Evolutionary conservation across 1,284 basidiomycete genomes (phyloP), one percentile per base, ranked within the genome.

Genomic region (Rhodotorula sp.): DNA sequence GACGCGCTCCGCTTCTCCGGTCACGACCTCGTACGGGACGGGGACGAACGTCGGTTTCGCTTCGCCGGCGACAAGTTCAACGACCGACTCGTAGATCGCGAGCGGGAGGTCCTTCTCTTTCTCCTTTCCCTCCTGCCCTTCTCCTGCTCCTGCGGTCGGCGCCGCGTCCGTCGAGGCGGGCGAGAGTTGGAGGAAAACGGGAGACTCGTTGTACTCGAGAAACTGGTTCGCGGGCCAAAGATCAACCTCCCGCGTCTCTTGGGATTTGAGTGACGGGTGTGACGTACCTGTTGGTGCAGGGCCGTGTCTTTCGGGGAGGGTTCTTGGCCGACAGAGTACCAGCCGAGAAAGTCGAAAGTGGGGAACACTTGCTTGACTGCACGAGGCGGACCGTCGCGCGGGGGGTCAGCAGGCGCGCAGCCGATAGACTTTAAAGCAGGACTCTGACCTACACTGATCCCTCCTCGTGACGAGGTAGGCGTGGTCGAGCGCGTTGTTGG

Each of bases 301-400:
- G 86, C 84, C 63, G 93, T 87, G 79, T 98, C 93, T 34, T 84
- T 84, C 14, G 86, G 78, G 2, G 88, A 89, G 0, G 93, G 93
- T 20, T 85, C 83, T 12, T 85, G 80, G 18, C 92, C 90, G 65
- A 94, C 88, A 0, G 91, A 91, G 81, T 99, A 99, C 96, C 96
- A 99, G 21, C 96, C 96, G 58, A 99, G 90, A 77, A 99, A 89
- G 78, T 97, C 93, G 60, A 98, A 86, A 0, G 93, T 93, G 5
- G 96, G 97, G 81, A 99, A 99, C 21, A 97, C 94, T 82, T 97
- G 93, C 81, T 96, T 96, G 86, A 96, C 95, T 97, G 79, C 49
- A 34, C 39, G 39, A 43, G 39, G 39, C 39, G 39, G 39, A 43
- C 10, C 8, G 10, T 14, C 39, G 39, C 39, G 39, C 39, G 39